phyloP scores from a whole-genome alignment of 75 land plant genomes.

The Sequoiadendron giganteum region DNA sequence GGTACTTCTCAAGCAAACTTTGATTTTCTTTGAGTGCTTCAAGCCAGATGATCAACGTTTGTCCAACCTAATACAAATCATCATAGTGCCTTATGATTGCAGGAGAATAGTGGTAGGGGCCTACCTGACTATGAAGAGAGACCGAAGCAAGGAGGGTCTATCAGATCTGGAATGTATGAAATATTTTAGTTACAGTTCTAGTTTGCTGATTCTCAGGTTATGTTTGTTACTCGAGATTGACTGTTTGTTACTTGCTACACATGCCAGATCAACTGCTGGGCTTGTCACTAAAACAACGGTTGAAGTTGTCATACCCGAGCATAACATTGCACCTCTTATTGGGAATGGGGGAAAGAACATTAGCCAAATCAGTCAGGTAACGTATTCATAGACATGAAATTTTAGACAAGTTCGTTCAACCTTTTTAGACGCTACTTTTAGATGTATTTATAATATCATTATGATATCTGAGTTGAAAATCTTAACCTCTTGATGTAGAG shows the following conservation, averaged over 20 bases:
- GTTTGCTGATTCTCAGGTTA: neutral
- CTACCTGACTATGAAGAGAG: constrained; percentile 5
- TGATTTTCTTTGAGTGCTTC: neutral
- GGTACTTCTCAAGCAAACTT: neutral
- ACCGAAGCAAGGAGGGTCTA: constrained; percentile 4
- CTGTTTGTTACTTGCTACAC: neutral
- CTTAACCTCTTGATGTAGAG: neutral
- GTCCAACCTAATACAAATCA: neutral
- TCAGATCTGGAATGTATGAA: constrained; percentile 11
- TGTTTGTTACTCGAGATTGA: neutral
- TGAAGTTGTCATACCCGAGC: constrained; percentile 70
- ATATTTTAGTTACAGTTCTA: neutral
- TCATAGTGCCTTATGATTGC: neutral
- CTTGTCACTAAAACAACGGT: constrained; percentile 65
- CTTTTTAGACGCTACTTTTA: neutral
- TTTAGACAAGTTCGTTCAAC: neutral
- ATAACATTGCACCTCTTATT: constrained; percentile 49
- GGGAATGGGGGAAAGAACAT: constrained; percentile 54
- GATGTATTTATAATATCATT: neutral
- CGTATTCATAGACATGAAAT: neutral
- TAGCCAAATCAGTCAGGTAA: constrained; percentile 66
- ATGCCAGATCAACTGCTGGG: neutral
- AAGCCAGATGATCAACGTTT: neutral
- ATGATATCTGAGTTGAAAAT: neutral
- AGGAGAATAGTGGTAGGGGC: neutral